These are phyloP conservation scores for Phialophora tarda DNA, from an alignment of 2,329 filamentous ascomycete species.

Conservation along the genomic window DNA sequence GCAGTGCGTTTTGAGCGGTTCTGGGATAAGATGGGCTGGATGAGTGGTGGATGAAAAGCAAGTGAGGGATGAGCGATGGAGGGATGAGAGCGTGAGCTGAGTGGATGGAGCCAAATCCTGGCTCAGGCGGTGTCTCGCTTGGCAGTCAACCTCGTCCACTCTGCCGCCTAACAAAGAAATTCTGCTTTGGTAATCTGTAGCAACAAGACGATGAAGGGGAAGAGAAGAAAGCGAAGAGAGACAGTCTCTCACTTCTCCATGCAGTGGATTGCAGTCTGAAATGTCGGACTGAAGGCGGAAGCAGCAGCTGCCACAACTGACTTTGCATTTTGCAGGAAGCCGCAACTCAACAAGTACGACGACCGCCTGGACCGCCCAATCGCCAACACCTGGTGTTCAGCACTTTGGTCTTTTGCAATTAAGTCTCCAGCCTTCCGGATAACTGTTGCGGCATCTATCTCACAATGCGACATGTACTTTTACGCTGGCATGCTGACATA, in stretches of 20 bases:
- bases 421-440: background rate
- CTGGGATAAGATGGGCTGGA: conserved; percentile 22
- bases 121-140: conserved; percentile 22
- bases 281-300: background rate
- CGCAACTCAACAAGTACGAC: background rate
- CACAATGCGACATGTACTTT: conserved; percentile 5
- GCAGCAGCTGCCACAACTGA: background rate
- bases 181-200: background rate
- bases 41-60: conserved; percentile 14
- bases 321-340: background rate
- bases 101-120: conserved; percentile 31
- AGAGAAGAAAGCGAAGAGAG: background rate
- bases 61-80: conserved; percentile 15
- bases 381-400: background rate
- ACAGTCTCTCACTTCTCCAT: background rate
- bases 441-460: conserved; percentile 5
- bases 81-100: conserved; percentile 7
- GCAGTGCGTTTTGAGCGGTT: conserved; percentile 16
- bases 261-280: background rate
- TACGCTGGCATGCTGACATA: conserved; percentile 12
- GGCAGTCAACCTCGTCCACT: conserved; percentile 10
- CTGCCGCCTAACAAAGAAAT: conserved; percentile 11
- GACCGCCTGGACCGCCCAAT: background rate
- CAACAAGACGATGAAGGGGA: background rate
- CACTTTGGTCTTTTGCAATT: background rate